phyloP scores from a whole-genome alignment of 805 yeast genomes.

The Blastobotrys attinorum region DNA sequence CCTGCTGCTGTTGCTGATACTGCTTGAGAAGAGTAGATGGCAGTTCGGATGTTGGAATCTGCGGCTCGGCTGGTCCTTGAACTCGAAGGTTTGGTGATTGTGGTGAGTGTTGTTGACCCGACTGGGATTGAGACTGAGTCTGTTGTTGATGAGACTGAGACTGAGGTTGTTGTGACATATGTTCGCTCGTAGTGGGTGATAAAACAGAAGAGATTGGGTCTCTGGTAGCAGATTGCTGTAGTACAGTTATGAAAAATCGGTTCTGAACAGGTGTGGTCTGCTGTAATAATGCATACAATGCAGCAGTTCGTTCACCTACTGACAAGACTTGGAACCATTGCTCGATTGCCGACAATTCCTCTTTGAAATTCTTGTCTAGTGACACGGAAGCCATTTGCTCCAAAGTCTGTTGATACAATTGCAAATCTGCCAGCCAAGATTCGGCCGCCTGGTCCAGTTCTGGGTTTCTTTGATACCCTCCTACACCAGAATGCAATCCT shows the following conservation, averaged over 20 bases:
- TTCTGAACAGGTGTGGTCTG: conserved; percentile 29
- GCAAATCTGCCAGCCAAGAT: conserved; percentile 29
- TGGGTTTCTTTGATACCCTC: not conserved
- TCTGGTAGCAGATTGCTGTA: conserved; percentile 24
- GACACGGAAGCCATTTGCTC: conserved; percentile 27
- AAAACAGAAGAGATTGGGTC: conserved; percentile 19
- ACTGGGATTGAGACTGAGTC: conserved; percentile 5
- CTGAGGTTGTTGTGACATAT: conserved; percentile 5
- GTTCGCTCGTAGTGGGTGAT: conserved; percentile 16
- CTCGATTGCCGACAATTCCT: conserved; percentile 31
- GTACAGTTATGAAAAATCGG: conserved; percentile 27
- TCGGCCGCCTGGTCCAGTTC: conserved; percentile 23
- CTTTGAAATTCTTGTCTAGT: conserved; percentile 25
- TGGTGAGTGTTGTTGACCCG: conserved; percentile 5
- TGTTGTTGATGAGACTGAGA: conserved; percentile 5
- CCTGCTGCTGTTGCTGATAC: conserved; percentile 7
- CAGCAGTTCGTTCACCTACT: conserved; percentile 32
- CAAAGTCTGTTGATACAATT: conserved; percentile 24
- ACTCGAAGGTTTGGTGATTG: not conserved
- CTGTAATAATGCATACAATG: conserved; percentile 30
- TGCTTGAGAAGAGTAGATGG: conserved; percentile 4
- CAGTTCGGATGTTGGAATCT: not conserved
- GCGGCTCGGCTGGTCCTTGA: conserved; percentile 1
- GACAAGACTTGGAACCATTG: conserved; percentile 34
- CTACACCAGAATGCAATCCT: not conserved